phyloP scores from a whole-genome alignment of 176 grass and related monocot genomes.

The Dendrocalamus sinicus region DNA sequence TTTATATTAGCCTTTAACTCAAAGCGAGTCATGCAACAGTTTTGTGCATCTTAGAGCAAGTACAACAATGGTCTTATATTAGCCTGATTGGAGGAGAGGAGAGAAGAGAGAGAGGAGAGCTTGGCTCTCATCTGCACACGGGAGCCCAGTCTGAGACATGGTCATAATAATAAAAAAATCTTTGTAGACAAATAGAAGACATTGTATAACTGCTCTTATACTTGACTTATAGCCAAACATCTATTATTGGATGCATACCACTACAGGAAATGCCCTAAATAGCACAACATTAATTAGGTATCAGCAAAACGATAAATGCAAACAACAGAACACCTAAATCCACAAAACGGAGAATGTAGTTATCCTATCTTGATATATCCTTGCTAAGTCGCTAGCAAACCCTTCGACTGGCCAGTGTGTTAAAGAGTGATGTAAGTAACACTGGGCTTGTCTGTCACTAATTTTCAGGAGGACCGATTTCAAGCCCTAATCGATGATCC shows the following conservation, averaged over 20 bases:
- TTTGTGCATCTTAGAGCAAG: neutral
- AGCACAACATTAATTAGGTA: neutral
- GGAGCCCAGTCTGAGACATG: too few relatives aligned
- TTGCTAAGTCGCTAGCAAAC: neutral
- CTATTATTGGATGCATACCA: too few relatives aligned
- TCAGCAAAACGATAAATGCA: neutral
- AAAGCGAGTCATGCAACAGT: neutral
- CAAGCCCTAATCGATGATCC: too few relatives aligned
- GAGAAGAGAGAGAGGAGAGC: too few relatives aligned
- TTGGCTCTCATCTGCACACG: too few relatives aligned
- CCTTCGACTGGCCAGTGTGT: neutral
- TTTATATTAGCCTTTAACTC: too few relatives aligned
- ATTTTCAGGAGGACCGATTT: neutral
- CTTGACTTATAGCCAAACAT: too few relatives aligned
- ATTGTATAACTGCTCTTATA: too few relatives aligned
- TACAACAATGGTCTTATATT: too few relatives aligned
- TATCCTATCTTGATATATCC: neutral
- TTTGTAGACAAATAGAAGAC: too few relatives aligned
- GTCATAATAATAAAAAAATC: too few relatives aligned
- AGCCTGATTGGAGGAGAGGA: too few relatives aligned
- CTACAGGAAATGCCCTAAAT: neutral
- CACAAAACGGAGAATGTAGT: neutral
- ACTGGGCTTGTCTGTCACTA: neutral
- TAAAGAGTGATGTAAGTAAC: neutral
- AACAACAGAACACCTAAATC: neutral